phyloP scores from a whole-genome alignment of 108 stramenopile genomes.

The Cyclostephanos invisitatus region DNA sequence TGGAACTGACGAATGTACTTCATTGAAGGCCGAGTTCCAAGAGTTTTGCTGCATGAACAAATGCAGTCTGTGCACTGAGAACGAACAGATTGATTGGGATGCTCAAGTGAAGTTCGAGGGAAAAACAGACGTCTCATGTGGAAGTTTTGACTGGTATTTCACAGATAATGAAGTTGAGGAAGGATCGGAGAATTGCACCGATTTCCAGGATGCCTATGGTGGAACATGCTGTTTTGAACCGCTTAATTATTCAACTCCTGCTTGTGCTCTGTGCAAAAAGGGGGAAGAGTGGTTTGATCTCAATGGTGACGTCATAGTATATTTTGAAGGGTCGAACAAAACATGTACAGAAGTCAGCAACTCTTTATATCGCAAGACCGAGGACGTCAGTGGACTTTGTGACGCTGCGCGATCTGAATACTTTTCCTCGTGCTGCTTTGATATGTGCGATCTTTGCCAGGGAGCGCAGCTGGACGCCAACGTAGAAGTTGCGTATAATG shows the following conservation, averaged over 20 bases:
- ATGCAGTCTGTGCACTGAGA: slow-evolving; percentile 32
- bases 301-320: slow-evolving; percentile 28
- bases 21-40: slow-evolving; percentile 27
- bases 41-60: slow-evolving; percentile 50
- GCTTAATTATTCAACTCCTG: slow-evolving; percentile 45
- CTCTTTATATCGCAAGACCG: slow-evolving; percentile 37
- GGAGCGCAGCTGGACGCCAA: slow-evolving; percentile 41
- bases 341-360: slow-evolving; percentile 48
- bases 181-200: slow-evolving; percentile 34
- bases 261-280: slow-evolving; percentile 46
- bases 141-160: slow-evolving; percentile 52
- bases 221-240: slow-evolving; percentile 42
- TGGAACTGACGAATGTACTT: slow-evolving; percentile 45
- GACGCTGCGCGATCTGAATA: slow-evolving; percentile 29
- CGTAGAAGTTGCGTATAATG: slow-evolving; percentile 43
- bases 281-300: slow-evolving; percentile 43
- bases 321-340: slow-evolving; percentile 29
- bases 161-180: slow-evolving; percentile 43
- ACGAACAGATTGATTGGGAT: slow-evolving; percentile 47
- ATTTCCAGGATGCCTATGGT: slow-evolving; percentile 21
- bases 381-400: slow-evolving; percentile 39
- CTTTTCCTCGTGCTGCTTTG: slow-evolving; percentile 42
- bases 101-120: slow-evolving; percentile 41
- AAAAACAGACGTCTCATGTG: slow-evolving; percentile 30
- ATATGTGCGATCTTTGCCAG: slow-evolving; percentile 35